Percentiles rank a stretch among this genome's conserved stretches.
These are phyloP conservation scores for Lippia alba DNA, from an alignment of 305 asterid species.

Conservation along the genomic window DNA sequence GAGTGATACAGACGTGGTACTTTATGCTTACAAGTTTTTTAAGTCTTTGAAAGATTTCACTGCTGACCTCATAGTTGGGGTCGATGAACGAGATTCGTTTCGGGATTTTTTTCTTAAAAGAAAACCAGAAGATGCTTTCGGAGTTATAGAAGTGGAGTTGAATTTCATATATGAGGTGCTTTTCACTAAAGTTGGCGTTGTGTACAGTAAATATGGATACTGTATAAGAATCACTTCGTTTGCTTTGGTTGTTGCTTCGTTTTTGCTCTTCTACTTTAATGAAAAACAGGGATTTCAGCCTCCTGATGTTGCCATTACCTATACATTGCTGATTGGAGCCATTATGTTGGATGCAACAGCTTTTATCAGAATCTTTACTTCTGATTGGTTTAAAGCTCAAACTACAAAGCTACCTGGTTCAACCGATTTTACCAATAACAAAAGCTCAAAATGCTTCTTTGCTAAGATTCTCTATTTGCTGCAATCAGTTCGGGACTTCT, in stretches of 20 bases:
- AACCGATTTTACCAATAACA: not conserved
- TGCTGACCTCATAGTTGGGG: slow-evolving; percentile 58
- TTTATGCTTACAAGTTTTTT: slow-evolving; percentile 50
- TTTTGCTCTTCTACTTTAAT: slow-evolving; percentile 42
- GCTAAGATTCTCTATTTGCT: too few species aligned
- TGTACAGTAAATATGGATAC: slow-evolving; percentile 39
- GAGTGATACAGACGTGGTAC: too few species aligned
- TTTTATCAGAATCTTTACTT: slow-evolving; percentile 44
- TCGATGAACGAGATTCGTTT: slow-evolving; percentile 46
- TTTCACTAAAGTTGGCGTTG: slow-evolving; percentile 50
- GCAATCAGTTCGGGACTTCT: too few species aligned
- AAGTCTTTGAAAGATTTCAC: slow-evolving; percentile 57
- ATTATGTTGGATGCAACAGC: slow-evolving; percentile 46
- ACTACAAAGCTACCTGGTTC: slow-evolving; percentile 36
- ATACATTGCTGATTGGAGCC: slow-evolving; percentile 55
- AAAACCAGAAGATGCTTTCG: slow-evolving; percentile 46
- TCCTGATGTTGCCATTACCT: slow-evolving; percentile 46
- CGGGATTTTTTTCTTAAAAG: slow-evolving; percentile 47
- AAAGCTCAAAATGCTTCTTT: too few species aligned
- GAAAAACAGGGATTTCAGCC: slow-evolving; percentile 26
- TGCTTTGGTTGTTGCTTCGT: slow-evolving; percentile 38
- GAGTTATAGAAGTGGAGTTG: slow-evolving; percentile 54
- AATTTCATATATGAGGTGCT: slow-evolving; percentile 60
- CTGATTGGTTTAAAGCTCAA: slow-evolving; percentile 41
- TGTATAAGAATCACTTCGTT: slow-evolving; percentile 36